phyloP scores from a whole-genome alignment of 164 flowering plant genomes.

The Liquidambar formosana region DNA sequence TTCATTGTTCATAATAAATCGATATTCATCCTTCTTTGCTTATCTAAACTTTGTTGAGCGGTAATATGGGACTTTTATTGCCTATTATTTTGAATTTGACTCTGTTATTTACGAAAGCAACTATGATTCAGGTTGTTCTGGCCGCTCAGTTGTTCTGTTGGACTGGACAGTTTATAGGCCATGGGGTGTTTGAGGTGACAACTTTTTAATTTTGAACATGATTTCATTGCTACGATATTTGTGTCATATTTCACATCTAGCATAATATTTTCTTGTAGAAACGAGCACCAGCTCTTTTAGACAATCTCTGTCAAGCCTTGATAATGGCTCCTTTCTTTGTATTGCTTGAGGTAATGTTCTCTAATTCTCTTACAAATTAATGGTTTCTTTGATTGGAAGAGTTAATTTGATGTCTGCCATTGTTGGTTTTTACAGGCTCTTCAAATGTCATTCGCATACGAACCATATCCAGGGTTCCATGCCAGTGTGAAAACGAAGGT shows the following conservation, averaged over 20 bases:
- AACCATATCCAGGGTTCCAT: constrained; percentile 86
- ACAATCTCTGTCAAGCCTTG: constrained; percentile 65
- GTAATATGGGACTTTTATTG: no score
- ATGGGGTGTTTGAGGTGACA: constrained; percentile 70
- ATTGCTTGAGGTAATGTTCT: constrained; percentile 52
- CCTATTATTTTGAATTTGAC: no score
- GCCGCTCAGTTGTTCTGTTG: constrained; percentile 63
- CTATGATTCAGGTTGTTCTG: constrained; percentile 47
- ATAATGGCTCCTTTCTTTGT: constrained; percentile 80
- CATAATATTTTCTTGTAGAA: constrained; percentile 28
- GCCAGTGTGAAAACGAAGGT: constrained; percentile 50
- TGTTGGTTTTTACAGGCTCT: constrained; percentile 50
- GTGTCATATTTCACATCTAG: not conserved
- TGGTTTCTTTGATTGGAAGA: not conserved
- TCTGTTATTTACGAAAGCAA: no score
- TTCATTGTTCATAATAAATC: not conserved
- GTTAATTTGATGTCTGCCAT: not conserved
- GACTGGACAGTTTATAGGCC: constrained; percentile 71
- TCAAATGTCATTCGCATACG: constrained; percentile 60
- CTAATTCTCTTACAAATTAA: not conserved
- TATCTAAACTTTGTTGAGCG: no score
- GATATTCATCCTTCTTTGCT: no score
- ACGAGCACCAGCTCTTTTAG: constrained; percentile 75
- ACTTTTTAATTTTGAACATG: not conserved
- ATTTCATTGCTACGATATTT: not conserved